Percentiles rank a stretch among this genome's conserved stretches.
Evolutionary conservation across 2,329 filamentous ascomycete species (phyloP).

Genomic region (Ascosphaera apis): DNA sequence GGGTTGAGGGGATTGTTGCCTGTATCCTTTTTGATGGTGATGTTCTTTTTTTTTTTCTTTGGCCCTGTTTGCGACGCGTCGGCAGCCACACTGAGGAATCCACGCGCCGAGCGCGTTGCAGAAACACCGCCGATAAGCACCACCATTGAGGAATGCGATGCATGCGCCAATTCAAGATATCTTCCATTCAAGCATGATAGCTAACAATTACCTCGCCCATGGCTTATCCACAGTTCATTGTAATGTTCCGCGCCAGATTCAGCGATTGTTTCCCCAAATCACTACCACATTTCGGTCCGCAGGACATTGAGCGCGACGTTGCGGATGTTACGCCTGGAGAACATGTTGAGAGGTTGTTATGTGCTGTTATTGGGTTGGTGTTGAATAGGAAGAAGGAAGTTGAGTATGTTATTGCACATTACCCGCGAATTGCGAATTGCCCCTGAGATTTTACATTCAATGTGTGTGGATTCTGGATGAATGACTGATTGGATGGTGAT

Average conservation of each 20-base stretch:
- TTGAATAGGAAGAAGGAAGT: constrained; percentile 97
- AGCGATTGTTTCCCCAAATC: constrained; percentile 73
- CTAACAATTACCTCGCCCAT: no score
- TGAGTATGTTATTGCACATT: constrained; percentile 47
- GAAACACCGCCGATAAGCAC: no score
- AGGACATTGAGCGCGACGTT: constrained; percentile 79
- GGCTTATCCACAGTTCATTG: no score
- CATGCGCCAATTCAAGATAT: no score
- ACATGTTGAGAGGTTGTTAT: constrained; percentile 68
- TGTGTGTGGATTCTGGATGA: background rate
- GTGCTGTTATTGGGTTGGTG: constrained; percentile 65
- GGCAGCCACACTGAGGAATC: no score
- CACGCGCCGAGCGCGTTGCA: no score
- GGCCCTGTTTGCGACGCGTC: no score
- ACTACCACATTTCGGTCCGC: constrained; percentile 70
- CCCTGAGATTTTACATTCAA: background rate
- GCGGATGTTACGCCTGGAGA: constrained; percentile 57
- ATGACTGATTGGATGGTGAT: constrained; percentile 11
- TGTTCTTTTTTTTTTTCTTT: no score
- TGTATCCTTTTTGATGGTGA: no score
- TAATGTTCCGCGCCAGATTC: constrained; percentile 94
- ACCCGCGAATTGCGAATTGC: background rate
- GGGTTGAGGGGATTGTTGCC: no score
- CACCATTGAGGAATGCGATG: no score
- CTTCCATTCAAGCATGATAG: constrained; percentile 12